Evolutionary conservation across 306 rosid species (phyloP).

Genomic region (Begonia masoniana): DNA sequence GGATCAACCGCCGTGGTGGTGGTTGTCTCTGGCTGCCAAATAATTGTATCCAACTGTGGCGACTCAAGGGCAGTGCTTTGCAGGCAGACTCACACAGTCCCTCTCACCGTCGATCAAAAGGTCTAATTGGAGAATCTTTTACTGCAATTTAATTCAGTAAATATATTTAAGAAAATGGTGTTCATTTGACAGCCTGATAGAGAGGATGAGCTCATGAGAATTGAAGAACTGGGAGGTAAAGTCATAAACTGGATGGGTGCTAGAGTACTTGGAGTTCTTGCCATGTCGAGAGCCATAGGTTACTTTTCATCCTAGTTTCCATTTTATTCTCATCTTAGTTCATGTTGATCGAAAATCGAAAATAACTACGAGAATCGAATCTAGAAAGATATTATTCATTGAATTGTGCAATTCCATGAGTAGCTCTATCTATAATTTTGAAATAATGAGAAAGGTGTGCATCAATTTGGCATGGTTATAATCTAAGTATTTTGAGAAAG

Average conservation of each 20-base stretch:
- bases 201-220: slow-evolving; percentile 64
- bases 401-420: too few species aligned
- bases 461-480: too few species aligned
- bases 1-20: slow-evolving; percentile 80
- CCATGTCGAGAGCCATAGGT: slow-evolving; percentile 97
- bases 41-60: slow-evolving; percentile 78
- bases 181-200: slow-evolving; percentile 71
- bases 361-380: too few species aligned
- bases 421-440: too few species aligned
- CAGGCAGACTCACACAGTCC: slow-evolving; percentile 61
- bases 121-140: slow-evolving; percentile 14
- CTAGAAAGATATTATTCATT: too few species aligned
- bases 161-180: slow-evolving; percentile 1
- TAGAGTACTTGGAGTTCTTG: slow-evolving; percentile 57
- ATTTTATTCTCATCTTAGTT: too few species aligned
- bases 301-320: too few species aligned
- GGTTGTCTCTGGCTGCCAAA: slow-evolving; percentile 77
- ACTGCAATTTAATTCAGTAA: neutral
- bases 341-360: too few species aligned
- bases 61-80: slow-evolving; percentile 79
- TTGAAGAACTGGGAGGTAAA: slow-evolving; percentile 59
- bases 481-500: too few species aligned
- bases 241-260: slow-evolving; percentile 98
- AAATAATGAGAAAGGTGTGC: too few species aligned
- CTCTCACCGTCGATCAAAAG: slow-evolving; percentile 87